Conservation (phyloP, 179 eudicot genomes). For the Silene noctiflora region DNA sequence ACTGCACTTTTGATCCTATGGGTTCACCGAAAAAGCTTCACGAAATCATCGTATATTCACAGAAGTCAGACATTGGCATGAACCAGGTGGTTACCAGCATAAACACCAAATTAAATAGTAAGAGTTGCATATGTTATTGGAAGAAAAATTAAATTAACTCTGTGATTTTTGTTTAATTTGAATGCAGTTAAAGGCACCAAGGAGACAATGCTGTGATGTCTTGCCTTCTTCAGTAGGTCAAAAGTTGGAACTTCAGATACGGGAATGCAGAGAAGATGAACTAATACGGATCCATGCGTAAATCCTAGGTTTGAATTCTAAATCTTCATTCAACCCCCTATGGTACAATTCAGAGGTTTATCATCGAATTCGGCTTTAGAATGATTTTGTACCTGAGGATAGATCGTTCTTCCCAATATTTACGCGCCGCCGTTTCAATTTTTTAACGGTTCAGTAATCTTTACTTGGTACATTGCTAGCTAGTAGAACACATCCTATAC, state of each 20-base stretch:
- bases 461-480: too few relatives aligned
- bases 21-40: slow-evolving; percentile 52
- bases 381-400: background rate
- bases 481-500: too few relatives aligned
- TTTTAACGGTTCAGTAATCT: background rate
- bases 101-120: background rate
- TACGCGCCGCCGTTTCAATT: background rate
- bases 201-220: slow-evolving; percentile 74
- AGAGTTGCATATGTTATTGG: background rate
- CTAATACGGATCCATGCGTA: slow-evolving; percentile 41
- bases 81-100: slow-evolving; percentile 43
- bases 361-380: background rate
- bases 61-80: slow-evolving; percentile 37
- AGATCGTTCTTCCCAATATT: background rate
- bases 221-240: slow-evolving; percentile 34
- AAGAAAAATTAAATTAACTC: background rate
- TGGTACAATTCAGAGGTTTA: background rate
- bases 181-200: slow-evolving; percentile 60
- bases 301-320: background rate
- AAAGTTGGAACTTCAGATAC: slow-evolving; percentile 45
- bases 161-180: background rate
- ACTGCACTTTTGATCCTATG: slow-evolving; percentile 48
- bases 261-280: slow-evolving; percentile 71
- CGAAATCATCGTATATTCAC: slow-evolving; percentile 44
- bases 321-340: background rate